A percentile compares a stretch with the other conserved stretches of the same genome.
Evolutionary conservation across 495 filamentous ascomycete species (phyloP).

Genomic region (Hypoxylon subgilvum): DNA sequence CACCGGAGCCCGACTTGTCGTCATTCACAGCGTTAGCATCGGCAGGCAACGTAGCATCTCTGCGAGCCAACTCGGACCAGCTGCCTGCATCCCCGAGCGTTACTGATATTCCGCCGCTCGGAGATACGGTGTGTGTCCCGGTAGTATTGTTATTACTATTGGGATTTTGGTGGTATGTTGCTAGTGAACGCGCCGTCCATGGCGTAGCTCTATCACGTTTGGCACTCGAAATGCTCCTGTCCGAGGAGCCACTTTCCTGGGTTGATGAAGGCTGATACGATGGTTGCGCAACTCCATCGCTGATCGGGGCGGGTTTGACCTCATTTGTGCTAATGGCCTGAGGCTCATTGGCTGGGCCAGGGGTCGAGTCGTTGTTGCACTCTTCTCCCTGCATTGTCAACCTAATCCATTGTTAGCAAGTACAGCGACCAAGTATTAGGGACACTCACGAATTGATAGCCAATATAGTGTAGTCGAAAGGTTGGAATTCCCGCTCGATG

Average conservation of each 20-base stretch:
- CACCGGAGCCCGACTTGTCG: constrained; percentile 47
- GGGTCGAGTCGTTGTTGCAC: constrained; percentile 3
- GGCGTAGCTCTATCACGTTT: constrained; percentile 28
- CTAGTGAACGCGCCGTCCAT: constrained; percentile 44
- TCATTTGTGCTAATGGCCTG: constrained; percentile 56
- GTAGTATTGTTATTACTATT: constrained; percentile 46
- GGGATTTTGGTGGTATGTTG: constrained; percentile 58
- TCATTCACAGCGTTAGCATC: constrained; percentile 62
- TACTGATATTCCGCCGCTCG: constrained; percentile 86
- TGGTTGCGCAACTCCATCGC: constrained; percentile 34
- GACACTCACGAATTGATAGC: constrained; percentile 66
- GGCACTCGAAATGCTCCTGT: constrained; percentile 39
- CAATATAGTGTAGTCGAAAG: constrained; percentile 89
- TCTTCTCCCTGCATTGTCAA: constrained; percentile 21
- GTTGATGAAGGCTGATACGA: constrained; percentile 25
- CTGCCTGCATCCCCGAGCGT: constrained; percentile 85
- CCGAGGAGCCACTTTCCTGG: constrained; percentile 26
- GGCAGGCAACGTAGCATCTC: constrained; percentile 75
- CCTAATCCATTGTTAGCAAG: constrained; percentile 23
- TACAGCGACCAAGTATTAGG: background rate
- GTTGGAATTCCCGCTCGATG: constrained; percentile 93
- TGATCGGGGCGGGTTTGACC: constrained; percentile 38
- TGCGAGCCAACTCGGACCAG: constrained; percentile 87
- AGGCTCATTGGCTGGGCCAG: constrained; percentile 32
- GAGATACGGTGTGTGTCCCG: constrained; percentile 69